A percentile compares a stretch with the other conserved stretches of the same genome.
Conservation (phyloP, 202 grass and related monocot genomes). For the Carex arenaria region DNA sequence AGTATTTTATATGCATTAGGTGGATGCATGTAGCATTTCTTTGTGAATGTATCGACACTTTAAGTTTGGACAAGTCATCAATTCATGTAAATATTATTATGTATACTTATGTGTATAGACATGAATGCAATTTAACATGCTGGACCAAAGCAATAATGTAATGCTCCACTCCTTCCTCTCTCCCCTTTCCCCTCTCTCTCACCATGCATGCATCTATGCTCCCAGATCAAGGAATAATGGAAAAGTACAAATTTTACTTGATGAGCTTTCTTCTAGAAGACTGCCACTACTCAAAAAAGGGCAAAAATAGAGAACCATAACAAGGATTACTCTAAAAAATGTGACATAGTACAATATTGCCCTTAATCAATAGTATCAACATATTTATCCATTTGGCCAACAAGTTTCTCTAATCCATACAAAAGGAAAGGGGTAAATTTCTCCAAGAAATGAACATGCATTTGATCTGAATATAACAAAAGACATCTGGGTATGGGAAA, state of each 20-base stretch:
- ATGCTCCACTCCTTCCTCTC: background rate
- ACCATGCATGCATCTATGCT: background rate
- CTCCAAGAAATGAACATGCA: background rate
- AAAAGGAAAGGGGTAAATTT: background rate
- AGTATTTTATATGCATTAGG: background rate
- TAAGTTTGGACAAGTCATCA: background rate
- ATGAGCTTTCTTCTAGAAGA: too few species aligned
- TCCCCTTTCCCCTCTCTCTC: background rate
- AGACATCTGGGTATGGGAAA: background rate
- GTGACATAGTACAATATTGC: too few species aligned
- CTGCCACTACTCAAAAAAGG: too few species aligned
- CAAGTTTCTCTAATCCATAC: background rate
- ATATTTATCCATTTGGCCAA: too few species aligned
- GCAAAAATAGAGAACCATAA: too few species aligned
- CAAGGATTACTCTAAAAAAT: too few species aligned
- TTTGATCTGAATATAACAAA: background rate
- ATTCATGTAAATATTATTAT: too few species aligned
- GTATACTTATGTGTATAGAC: too few species aligned
- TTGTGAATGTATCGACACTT: background rate
- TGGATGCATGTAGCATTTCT: background rate
- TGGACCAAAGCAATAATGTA: too few species aligned
- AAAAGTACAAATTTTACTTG: too few species aligned
- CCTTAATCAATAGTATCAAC: too few species aligned
- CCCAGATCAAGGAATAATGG: background rate
- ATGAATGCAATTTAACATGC: too few species aligned